Base-by-base conservation (phyloP, 2,329 filamentous ascomycete species). In the Pestalotiopsis fici region DNA sequence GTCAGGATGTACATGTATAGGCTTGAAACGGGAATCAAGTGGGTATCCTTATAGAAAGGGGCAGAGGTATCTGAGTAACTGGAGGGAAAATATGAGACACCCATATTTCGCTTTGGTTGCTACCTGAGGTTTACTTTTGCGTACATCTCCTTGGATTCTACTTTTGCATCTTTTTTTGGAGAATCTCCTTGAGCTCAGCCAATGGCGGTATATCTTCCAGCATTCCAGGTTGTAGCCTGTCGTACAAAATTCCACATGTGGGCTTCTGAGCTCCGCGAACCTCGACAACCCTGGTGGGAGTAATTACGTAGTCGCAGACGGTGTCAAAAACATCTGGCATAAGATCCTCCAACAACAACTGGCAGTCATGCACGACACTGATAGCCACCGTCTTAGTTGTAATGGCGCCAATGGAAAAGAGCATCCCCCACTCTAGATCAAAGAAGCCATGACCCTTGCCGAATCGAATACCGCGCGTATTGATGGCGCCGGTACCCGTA, bases 401-500 rank as follows among this genome's bases (percentile, higher is more conserved):
- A 6, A 83, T 72, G 12, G 77, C 69, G 4, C 76, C 74, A 13
- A 80, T 69, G 21, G 77, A 74, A 28, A 73, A 75, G 28, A 83
- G 71, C 71, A 83, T 77, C 1, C 73, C 79, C 80, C 80, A 83
- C 66, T 82, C 81, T 6, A 83, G 74, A 59, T 83, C 81, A 57
- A 83, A 83, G 57, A 79, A 76, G 12, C 79, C 77, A 59, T 78
- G 76, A 0, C 80, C 81, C 67, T 82, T 81, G 47, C 80, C 80
- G 28, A 83, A 75, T 6, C 79, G 71, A 4, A 82, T 71, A 0
- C 82, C 82, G n/a, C 72, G 62, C 31, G 69, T 65, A 25, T 77
- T 81, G 71, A 83, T 79, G 2, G 78, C 80, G 12, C 81, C 75
- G 0, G 78, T 80, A 1, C 82, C 81, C 0, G 78, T 79, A 12